phyloP scores from a whole-genome alignment of 2,329 filamentous ascomycete genomes.

The Tricladium varicosporioides region DNA sequence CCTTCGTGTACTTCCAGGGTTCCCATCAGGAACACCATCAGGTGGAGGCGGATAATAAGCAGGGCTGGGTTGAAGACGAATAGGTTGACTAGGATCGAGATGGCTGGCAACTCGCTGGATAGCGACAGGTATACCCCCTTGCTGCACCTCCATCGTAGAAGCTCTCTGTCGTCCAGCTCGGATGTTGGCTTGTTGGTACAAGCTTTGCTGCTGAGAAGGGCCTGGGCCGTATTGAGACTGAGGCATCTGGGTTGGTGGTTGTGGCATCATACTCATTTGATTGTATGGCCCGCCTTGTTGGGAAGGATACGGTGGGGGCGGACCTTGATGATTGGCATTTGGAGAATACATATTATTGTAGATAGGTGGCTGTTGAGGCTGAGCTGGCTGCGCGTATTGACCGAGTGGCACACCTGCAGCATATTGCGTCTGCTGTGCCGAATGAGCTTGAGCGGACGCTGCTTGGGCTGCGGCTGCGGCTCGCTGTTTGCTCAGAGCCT shows the following conservation, averaged over 20 bases:
- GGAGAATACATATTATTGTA: conserved; percentile 82
- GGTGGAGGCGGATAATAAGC: conserved; percentile 94
- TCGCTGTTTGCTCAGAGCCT: conserved; percentile 89
- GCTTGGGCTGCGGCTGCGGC: conserved; percentile 59
- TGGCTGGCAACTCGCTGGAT: conserved; percentile 96
- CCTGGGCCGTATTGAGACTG: conserved; percentile 58
- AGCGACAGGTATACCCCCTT: conserved; percentile 85
- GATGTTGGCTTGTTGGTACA: conserved; percentile 73
- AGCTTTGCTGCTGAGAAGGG: conserved; percentile 57
- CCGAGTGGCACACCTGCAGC: conserved; percentile 44
- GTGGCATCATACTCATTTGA: conserved; percentile 67
- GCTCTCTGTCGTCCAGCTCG: conserved; percentile 82
- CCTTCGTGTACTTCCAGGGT: conserved; percentile 59
- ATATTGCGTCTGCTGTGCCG: conserved; percentile 65
- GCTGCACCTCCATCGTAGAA: conserved; percentile 94
- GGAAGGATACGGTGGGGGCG: conserved; percentile 76
- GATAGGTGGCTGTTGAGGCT: conserved; percentile 55
- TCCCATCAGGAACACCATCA: conserved; percentile 72
- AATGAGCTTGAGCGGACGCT: conserved; percentile 49
- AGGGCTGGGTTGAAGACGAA: conserved; percentile 89
- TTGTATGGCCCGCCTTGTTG: conserved; percentile 67
- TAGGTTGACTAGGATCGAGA: conserved; percentile 90
- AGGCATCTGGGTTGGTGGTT: conserved; percentile 63
- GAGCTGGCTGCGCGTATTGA: conserved; percentile 46
- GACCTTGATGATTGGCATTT: conserved; percentile 48